Conservation (phyloP, 2,329 filamentous ascomycete species). For the Fusarium sp. region DNA sequence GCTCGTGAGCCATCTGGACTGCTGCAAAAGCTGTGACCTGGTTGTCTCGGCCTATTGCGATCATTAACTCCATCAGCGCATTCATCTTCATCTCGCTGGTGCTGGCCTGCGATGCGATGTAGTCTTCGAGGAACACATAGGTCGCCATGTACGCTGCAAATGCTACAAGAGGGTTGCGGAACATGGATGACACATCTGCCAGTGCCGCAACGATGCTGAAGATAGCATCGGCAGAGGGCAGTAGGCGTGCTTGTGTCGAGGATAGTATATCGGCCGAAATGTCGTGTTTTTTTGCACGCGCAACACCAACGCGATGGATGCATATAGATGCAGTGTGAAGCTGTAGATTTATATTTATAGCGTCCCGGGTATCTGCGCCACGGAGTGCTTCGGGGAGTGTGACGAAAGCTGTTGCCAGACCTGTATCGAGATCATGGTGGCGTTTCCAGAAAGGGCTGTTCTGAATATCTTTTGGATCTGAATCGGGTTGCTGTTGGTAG, state of each 20-base stretch:
- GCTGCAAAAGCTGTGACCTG: constrained; percentile 77
- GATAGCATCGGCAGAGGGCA: constrained; percentile 84
- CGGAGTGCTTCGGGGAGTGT: constrained; percentile 78
- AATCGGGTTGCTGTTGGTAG: constrained; percentile 73
- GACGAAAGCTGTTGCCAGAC: constrained; percentile 79
- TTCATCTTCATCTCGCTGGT: constrained; percentile 67
- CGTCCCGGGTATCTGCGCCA: constrained; percentile 76
- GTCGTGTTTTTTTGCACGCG: constrained; percentile 67
- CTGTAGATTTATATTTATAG: constrained; percentile 85
- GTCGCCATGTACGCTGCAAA: constrained; percentile 80
- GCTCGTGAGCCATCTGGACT: constrained; percentile 76
- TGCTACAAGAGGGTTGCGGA: constrained; percentile 78
- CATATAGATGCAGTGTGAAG: constrained; percentile 88
- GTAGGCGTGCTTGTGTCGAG: constrained; percentile 75
- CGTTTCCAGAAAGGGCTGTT: constrained; percentile 79
- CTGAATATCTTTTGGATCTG: constrained; percentile 62
- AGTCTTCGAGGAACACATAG: constrained; percentile 78
- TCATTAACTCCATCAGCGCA: constrained; percentile 76
- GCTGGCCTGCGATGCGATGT: constrained; percentile 71
- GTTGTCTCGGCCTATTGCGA: constrained; percentile 73
- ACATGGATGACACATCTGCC: constrained; percentile 41
- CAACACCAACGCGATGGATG: constrained; percentile 85
- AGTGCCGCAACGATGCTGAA: constrained; percentile 78
- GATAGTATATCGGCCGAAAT: constrained; percentile 9
- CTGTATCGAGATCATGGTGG: constrained; percentile 82